Percentiles rank a stretch among this genome's conserved stretches.
Evolutionary conservation across 139 green algal species (phyloP).

Genomic region (Auxenochlorella pyrenoidosa): DNA sequence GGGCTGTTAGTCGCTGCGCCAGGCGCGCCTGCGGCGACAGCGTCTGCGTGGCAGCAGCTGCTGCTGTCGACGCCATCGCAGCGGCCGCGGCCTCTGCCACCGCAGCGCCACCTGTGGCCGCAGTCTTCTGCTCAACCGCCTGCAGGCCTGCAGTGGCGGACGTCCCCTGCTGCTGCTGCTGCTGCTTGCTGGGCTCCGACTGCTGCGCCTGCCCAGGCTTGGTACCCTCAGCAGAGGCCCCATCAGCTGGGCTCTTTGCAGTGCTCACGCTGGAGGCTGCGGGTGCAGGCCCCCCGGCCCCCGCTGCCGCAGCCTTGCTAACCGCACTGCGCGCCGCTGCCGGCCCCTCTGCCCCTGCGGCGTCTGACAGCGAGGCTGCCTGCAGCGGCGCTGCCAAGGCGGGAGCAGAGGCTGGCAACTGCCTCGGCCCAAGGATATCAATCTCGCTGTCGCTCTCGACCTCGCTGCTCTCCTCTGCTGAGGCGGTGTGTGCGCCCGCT

Average conservation of each 20-base stretch:
- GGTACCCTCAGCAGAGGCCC: not conserved
- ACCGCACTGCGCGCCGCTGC: not conserved
- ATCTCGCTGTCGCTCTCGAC: not conserved
- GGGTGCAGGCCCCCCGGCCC: not conserved
- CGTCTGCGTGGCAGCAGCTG: not conserved
- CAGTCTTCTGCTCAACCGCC: not conserved
- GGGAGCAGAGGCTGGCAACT: not conserved
- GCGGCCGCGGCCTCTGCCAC: not conserved
- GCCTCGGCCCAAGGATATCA: not conserved
- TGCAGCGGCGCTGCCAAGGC: no score
- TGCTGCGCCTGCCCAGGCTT: not conserved
- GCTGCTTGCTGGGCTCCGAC: not conserved
- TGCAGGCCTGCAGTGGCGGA: not conserved
- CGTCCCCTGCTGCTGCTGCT: not conserved
- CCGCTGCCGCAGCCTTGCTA: not conserved
- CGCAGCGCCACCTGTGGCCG: not conserved
- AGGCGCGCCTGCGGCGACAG: not conserved
- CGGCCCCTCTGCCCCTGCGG: no score
- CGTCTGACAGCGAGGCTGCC: no score
- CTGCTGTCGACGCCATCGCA: not conserved
- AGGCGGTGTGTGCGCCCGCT: no score
- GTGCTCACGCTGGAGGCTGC: not conserved
- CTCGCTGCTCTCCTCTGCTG: not conserved
- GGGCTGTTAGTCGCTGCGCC: not conserved
- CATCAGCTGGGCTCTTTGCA: not conserved